phyloP scores from a whole-genome alignment of 208 protist species.

The Novymonas esmeraldas region DNA sequence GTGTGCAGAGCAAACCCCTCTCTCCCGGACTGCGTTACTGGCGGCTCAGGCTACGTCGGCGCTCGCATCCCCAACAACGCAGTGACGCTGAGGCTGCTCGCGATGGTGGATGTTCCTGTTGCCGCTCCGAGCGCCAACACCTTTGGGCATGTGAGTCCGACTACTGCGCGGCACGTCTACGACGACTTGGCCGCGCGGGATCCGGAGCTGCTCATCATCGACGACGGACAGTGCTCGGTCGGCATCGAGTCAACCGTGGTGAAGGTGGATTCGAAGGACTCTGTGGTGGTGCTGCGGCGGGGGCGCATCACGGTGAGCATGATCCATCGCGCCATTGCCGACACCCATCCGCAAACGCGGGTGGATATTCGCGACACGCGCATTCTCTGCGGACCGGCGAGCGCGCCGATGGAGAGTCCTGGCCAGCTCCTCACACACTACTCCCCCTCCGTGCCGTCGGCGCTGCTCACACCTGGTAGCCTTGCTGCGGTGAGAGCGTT shows the following conservation, averaged over 20 bases:
- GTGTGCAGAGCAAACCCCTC: slow-evolving; percentile 65
- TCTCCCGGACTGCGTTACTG: slow-evolving; percentile 83
- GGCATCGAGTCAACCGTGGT: slow-evolving; percentile 95
- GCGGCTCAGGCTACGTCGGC: slow-evolving; percentile 87
- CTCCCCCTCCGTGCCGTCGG: slow-evolving; percentile 75
- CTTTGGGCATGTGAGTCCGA: slow-evolving; percentile 94
- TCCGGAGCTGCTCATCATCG: slow-evolving; percentile 78
- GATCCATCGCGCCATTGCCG: slow-evolving; percentile 55
- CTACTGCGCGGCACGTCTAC: slow-evolving; percentile 88
- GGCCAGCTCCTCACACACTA: slow-evolving; percentile 94
- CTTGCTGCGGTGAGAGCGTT: slow-evolving; percentile 18
- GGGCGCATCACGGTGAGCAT: slow-evolving; percentile 76
- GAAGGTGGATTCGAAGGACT: slow-evolving; percentile 61
- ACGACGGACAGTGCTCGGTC: slow-evolving; percentile 85
- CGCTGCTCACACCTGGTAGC: slow-evolving; percentile 71
- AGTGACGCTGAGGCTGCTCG: slow-evolving; percentile 65
- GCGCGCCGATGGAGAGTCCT: slow-evolving; percentile 83
- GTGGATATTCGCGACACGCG: slow-evolving; percentile 77
- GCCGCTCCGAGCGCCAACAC: slow-evolving; percentile 93
- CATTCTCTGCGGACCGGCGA: slow-evolving; percentile 30
- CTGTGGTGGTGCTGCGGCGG: slow-evolving; percentile 79
- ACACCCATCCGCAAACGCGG: slow-evolving; percentile 41
- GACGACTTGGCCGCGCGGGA: slow-evolving; percentile 88
- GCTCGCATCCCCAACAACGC: slow-evolving; percentile 85
- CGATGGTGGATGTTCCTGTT: slow-evolving; percentile 77